Conservation (phyloP, 2,329 filamentous ascomycete species). For the Verticillium albo-atrum region DNA sequence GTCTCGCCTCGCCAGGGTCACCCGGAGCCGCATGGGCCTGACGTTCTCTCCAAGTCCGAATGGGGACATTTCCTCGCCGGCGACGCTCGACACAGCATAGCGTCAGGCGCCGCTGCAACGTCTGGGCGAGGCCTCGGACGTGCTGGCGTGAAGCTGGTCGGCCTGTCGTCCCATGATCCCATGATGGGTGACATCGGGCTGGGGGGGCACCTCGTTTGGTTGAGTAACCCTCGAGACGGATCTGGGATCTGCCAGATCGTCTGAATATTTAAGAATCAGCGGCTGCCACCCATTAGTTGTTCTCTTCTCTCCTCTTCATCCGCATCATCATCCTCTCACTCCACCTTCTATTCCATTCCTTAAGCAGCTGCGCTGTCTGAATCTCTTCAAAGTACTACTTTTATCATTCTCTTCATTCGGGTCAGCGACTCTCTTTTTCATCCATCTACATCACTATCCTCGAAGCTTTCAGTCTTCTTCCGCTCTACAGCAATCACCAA, state of each 20-base stretch:
- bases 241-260: not conserved
- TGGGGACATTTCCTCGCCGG: not conserved
- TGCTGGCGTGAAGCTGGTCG: not conserved
- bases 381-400: not conserved
- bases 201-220: too few relatives aligned
- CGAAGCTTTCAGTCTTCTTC: not conserved
- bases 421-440: slow-evolving; percentile 10
- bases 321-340: not conserved
- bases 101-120: not conserved
- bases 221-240: too few relatives aligned
- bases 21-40: not conserved
- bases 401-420: slow-evolving; percentile 8
- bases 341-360: not conserved
- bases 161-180: not conserved
- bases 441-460: not conserved
- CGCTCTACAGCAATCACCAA: not conserved
- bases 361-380: slow-evolving; percentile 1
- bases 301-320: not conserved
- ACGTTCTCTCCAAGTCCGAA: not conserved
- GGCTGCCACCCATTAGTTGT: not conserved
- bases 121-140: not conserved
- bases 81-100: not conserved
- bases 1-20: not conserved
- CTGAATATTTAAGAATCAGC: not conserved
- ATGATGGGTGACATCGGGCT: not conserved